Conservation (phyloP, 768 basidiomycete species). For the Pisolithus albus region DNA sequence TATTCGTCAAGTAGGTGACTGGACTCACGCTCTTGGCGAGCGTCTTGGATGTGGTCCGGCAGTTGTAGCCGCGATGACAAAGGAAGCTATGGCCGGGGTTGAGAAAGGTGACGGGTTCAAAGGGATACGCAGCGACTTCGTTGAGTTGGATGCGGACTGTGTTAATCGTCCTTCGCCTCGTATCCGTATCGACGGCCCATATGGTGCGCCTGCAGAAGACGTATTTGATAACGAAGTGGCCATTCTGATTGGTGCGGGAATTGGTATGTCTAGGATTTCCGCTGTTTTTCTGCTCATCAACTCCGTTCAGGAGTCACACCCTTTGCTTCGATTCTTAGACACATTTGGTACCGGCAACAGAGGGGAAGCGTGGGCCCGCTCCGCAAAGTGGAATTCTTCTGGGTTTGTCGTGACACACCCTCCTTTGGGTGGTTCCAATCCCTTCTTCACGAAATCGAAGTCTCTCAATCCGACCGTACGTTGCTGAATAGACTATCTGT, state of each 20-base stretch:
- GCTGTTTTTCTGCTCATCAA: neutral
- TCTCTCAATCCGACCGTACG: constrained; percentile 83
- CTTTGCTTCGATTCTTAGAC: constrained; percentile 90
- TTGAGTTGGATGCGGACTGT: constrained; percentile 60
- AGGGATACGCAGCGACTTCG: constrained; percentile 66
- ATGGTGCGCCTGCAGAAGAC: constrained; percentile 89
- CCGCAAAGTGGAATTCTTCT: constrained; percentile 89
- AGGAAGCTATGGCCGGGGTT: constrained; percentile 67
- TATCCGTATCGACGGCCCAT: constrained; percentile 84
- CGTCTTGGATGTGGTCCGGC: constrained; percentile 77
- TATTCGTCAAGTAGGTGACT: constrained; percentile 91
- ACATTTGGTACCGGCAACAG: constrained; percentile 92
- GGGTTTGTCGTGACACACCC: constrained; percentile 91
- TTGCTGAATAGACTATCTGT: constrained; percentile 7
- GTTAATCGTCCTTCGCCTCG: constrained; percentile 52
- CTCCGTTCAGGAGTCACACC: constrained; percentile 69
- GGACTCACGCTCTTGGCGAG: constrained; percentile 75
- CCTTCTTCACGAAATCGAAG: constrained; percentile 81
- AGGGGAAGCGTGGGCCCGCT: constrained; percentile 70
- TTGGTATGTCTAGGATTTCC: constrained; percentile 48
- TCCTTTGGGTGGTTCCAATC: constrained; percentile 98
- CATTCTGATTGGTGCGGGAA: constrained; percentile 89
- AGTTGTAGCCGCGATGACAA: constrained; percentile 72
- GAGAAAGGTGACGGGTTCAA: constrained; percentile 48
- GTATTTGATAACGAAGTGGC: constrained; percentile 83